Evolutionary conservation across 129 eudicot genomes (phyloP), one percentile per base, ranked within the genome.

Genomic region (Flaveria trinervia): DNA sequence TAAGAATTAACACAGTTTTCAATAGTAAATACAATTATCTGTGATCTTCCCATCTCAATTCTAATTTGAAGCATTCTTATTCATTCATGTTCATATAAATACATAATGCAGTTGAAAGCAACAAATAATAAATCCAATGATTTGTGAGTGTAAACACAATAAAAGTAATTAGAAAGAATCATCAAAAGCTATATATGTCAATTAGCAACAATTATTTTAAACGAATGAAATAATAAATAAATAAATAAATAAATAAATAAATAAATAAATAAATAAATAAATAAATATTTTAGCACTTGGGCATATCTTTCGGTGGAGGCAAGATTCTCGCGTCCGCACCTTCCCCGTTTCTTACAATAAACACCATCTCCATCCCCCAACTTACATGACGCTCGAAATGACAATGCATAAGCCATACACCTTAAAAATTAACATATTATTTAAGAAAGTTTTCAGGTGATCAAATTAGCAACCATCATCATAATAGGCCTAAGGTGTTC

Each of bases 401-500:
- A 75, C 96, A 90, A 59, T 90, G 96, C 92, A 90, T 81, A 33
- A 83, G 85, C 96, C 96, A 90, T 15, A 90, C 96, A 64, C 96
- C 96, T 90, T 79, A 7, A 60, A 0, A 48, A 39, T 23, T 2
- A 0, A 28, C 5, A 18, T 9, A 57, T 28, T 16, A 17, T 6
- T 9, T 33, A 10, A 33, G 13, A 56, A 39, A 13, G 14, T 10
- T 45, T 11, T 59, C 2, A 14, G 33, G 61, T 41, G 1, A 43
- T 13, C 7, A 26, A 43, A 12, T 18, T 68, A 26, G 22, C 22
- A 20, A 20, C 22, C 22, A 20, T 20, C 22, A 20, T 20, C 22
- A 20, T 20, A 20, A 20, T 20, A 20, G 0, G 22, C 0, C 22
- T 0, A 0, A 20, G 0, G 22, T 20, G 5, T 30, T 30, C 4